Evolutionary conservation across 164 flowering plant genomes (phyloP), one percentile per base, ranked within the genome.

Genomic region (Stephania cephalantha): DNA sequence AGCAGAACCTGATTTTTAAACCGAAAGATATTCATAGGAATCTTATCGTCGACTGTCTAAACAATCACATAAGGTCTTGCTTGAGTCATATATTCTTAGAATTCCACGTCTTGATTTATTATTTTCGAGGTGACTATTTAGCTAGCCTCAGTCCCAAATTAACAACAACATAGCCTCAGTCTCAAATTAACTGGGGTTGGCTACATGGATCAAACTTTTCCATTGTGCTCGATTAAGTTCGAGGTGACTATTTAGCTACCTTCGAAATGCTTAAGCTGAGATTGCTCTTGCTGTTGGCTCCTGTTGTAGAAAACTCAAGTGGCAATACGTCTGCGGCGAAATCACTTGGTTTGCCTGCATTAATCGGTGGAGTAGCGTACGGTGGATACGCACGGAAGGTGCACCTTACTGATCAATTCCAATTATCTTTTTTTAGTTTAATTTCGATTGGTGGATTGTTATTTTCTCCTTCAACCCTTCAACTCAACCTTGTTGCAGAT

Each of bases 351-450:
- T 74, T 22, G 11, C 71, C 78, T 45, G 87, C 90, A 69, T 71
- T 82, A 67, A 90, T 93, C 73, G 85, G 87, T 74, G 97, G 97
- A 31, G 78, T 93, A 73, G 98, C 98, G 75, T 93, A 88, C 73
- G 96, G 96, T 53, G 91, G 98, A 75, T 93, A 90, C 82, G 96
- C 98, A 48, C 81, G 95, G 61, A 93, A 91, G 91, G 97, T 90
- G 13, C 8, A 81, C 29, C n/a, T 64, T 61, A 7, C 29, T 75
- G 29, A 9, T n/a, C 17, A 22, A 50, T 67, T 31, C 70, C 13
- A 50, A 42, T 31, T 46, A 4, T 44, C 53, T 44, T 6, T 44
- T 70, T 44, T 70, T 45, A 52, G 4, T 20, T 6, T 10, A 45
- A 1, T 58, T 58, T 58, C 4, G 1, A 20, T 31, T 31, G 45